phyloP scores from a whole-genome alignment of 164 flowering plant species.

The Kingdonia uniflora region DNA sequence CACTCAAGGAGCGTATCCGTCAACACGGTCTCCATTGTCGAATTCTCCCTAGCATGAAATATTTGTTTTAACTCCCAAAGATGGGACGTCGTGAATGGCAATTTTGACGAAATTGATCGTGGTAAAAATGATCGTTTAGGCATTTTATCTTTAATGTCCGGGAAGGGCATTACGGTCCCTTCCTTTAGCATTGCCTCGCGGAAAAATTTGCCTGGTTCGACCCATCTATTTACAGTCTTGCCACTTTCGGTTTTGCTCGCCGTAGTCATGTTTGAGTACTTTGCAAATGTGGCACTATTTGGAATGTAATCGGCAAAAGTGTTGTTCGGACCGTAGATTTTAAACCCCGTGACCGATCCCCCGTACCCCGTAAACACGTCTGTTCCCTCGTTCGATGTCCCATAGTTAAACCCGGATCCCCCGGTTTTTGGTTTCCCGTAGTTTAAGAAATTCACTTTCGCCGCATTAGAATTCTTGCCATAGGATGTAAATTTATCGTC shows the following conservation, averaged over 20 bases:
- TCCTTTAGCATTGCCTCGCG: conserved; percentile 51
- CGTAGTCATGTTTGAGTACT: conserved; percentile 23
- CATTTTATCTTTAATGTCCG: conserved; percentile 75
- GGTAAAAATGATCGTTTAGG: conserved; percentile 85
- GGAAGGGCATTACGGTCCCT: conserved; percentile 67
- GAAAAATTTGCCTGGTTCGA: conserved; percentile 79
- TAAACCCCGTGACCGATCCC: conserved; percentile 35
- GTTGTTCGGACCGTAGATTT: conserved; percentile 35
- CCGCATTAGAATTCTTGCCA: conserved; percentile 41
- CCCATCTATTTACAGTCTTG: conserved; percentile 33
- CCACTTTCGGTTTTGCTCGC: conserved; percentile 9
- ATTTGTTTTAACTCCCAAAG: conserved; percentile 27
- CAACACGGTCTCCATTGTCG: conserved; percentile 37
- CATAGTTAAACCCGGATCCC: too few species aligned
- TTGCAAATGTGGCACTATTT: conserved; percentile 30
- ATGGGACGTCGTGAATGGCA: conserved; percentile 46
- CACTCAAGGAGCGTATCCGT: conserved; percentile 49
- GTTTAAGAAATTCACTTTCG: conserved; percentile 33
- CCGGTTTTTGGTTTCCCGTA: conserved; percentile 78
- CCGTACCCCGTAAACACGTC: conserved; percentile 69
- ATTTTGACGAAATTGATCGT: conserved; percentile 37
- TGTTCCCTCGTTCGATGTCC: conserved; percentile 43
- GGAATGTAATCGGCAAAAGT: conserved; percentile 41
- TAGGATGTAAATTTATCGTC: conserved; percentile 58
- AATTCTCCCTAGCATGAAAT: conserved; percentile 41